Percentiles rank a stretch among this genome's conserved stretches.
These are phyloP conservation scores for Dendrobium officinale DNA, from an alignment of 106 monocot species.

Conservation along the genomic window DNA sequence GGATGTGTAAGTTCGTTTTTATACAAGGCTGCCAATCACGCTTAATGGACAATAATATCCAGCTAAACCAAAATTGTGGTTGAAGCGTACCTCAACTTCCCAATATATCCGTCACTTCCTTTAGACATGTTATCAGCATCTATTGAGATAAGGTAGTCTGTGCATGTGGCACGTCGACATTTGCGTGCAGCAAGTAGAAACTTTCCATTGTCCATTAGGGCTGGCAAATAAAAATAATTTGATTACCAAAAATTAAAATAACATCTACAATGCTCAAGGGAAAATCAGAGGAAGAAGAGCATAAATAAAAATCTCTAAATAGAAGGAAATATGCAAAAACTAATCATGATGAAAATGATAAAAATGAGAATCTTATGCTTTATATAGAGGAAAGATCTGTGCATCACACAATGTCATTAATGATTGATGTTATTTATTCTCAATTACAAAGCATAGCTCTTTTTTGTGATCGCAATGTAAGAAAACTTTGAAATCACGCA, in stretches of 20 bases:
- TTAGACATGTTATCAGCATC: conserved; percentile 57
- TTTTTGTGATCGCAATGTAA: too few relatives aligned
- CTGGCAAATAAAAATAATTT: conserved; percentile 14
- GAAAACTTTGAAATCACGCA: too few relatives aligned
- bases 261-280: neutral
- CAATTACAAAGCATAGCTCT: too few relatives aligned
- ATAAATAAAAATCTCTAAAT: neutral
- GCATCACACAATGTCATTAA: too few relatives aligned
- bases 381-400: too few relatives aligned
- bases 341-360: neutral
- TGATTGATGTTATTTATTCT: too few relatives aligned
- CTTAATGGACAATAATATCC: too few relatives aligned
- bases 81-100: conserved; percentile 64
- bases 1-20: too few relatives aligned
- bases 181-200: conserved; percentile 78
- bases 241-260: neutral
- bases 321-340: neutral
- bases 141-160: conserved; percentile 78
- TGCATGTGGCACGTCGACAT: conserved; percentile 57
- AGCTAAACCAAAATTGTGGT: neutral
- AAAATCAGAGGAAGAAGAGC: neutral
- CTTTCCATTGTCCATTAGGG: conserved; percentile 68
- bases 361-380: too few relatives aligned
- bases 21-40: too few relatives aligned
- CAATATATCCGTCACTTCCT: conserved; percentile 56